These are phyloP conservation scores for Lactarius sp. DNA, from an alignment of 768 basidiomycete genomes.

Conservation along the genomic window DNA sequence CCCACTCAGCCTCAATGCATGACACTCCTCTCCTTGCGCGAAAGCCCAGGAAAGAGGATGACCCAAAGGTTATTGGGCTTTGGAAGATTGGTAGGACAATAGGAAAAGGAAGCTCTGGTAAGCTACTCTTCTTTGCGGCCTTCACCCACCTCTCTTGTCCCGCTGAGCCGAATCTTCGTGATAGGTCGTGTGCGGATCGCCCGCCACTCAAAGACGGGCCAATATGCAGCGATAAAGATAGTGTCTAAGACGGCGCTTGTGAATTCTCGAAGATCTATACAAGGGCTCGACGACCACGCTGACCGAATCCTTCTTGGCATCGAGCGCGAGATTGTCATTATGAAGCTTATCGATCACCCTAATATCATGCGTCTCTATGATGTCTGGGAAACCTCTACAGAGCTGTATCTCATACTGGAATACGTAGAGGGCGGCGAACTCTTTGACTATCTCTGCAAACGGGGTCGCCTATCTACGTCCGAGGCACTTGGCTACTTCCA, in stretches of 20 bases:
- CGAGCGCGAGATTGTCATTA: constrained; percentile 92
- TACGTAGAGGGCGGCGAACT: constrained; percentile 94
- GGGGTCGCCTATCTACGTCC: constrained; percentile 59
- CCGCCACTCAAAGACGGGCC: constrained; percentile 79
- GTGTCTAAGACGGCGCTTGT: constrained; percentile 70
- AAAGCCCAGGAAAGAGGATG: constrained; percentile 28
- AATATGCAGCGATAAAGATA: constrained; percentile 93
- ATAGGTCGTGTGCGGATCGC: constrained; percentile 88
- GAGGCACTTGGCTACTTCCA: constrained; percentile 88
- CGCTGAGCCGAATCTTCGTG: background rate
- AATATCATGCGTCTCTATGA: constrained; percentile 94
- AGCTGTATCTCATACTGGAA: constrained; percentile 89
- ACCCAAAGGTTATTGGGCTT: constrained; percentile 43
- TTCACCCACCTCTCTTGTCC: background rate
- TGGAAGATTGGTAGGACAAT: constrained; percentile 55
- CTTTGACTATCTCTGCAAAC: constrained; percentile 84
- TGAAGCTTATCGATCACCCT: constrained; percentile 96
- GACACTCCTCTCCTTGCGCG: constrained; percentile 21
- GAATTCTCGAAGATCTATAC: constrained; percentile 61
- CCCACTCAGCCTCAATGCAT: constrained; percentile 9
- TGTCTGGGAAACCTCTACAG: constrained; percentile 90
- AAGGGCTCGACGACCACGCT: constrained; percentile 63
- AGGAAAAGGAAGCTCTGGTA: constrained; percentile 51
- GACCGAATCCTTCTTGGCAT: constrained; percentile 77
- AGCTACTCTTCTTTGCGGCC: constrained; percentile 20